Base-by-base conservation (phyloP, 192 early-diverging fungal species). In the Geosiphon pyriformis region DNA sequence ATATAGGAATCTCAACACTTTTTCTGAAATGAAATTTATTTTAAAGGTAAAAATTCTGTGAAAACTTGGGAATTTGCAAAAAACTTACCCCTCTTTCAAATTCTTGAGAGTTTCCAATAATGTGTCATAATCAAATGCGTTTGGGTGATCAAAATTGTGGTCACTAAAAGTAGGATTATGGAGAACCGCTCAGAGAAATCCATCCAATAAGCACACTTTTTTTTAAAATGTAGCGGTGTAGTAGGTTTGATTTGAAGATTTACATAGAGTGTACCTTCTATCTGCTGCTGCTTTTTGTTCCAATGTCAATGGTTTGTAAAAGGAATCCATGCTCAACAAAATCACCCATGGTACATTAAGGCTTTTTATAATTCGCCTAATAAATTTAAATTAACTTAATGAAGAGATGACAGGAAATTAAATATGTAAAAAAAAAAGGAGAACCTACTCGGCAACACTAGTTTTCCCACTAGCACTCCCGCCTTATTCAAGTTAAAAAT, bases 321-420 rank as follows among this genome's bases (percentile, higher is more conserved):
- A 98, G 10, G 92, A 94, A 74, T 98, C 96, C 94, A 96, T 98
- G 61, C 88, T 93, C 52, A 98, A 55, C 42, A 96, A 81, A 7
- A 92, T 88, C 0, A 95, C 92, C 92, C 90, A 92, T 23, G 88
- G 90, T 0, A 88, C 86, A 61, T 88, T 85, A 50, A 92, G 67
- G 55, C 80, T 85, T 62, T 89, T 86, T 51, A 88, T 79, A 58
- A 92, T 90, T 50, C 85, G 76, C 23, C 78, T 80, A 56, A 34
- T 25, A 46, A 53, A 2, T 53, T 47, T 11, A 30, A 25, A n/a
- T n/a, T n/a, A n/a, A n/a, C n/a, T n/a, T n/a, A n/a, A n/a, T n/a
- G n/a, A n/a, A n/a, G n/a, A n/a, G n/a, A n/a, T n/a, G n/a, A n/a
- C n/a, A n/a, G n/a, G n/a, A n/a, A n/a, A n/a, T n/a, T n/a, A n/a